Conservation (phyloP, 1,284 basidiomycete species). For the Marasmius oreades region DNA sequence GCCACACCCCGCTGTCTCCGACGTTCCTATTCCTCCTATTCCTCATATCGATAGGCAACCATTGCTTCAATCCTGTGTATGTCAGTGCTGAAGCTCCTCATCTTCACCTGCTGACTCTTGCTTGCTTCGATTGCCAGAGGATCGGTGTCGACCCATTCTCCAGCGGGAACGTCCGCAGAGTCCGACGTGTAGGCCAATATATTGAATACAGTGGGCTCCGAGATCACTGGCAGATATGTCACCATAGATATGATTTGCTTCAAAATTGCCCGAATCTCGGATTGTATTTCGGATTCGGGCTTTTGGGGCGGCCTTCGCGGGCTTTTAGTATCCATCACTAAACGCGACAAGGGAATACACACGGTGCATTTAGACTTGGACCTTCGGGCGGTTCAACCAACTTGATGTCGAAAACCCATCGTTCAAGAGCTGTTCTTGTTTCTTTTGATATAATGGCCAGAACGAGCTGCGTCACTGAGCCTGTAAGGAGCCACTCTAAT, state of each 20-base stretch:
- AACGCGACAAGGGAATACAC: slow-evolving; percentile 22
- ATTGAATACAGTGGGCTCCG: slow-evolving; percentile 94
- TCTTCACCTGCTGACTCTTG: slow-evolving; percentile 94
- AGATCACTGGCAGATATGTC: slow-evolving; percentile 93
- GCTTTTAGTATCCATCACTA: slow-evolving; percentile 6
- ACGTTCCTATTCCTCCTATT: too few species aligned
- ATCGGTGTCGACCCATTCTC: slow-evolving; percentile 94
- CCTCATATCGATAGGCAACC: slow-evolving; percentile 80
- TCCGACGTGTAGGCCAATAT: slow-evolving; percentile 92
- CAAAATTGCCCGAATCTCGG: slow-evolving; percentile 96
- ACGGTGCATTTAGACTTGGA: slow-evolving; percentile 44
- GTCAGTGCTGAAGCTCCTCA: slow-evolving; percentile 88
- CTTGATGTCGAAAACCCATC: slow-evolving; percentile 98
- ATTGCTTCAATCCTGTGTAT: slow-evolving; percentile 88
- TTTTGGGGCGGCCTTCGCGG: slow-evolving; percentile 48
- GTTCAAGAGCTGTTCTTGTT: slow-evolving; percentile 85
- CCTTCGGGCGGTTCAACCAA: slow-evolving; percentile 60
- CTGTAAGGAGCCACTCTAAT: slow-evolving; percentile 88
- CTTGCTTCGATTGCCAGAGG: slow-evolving; percentile 93
- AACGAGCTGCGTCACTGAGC: slow-evolving; percentile 89
- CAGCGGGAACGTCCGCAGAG: slow-evolving; percentile 82
- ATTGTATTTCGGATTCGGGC: slow-evolving; percentile 91
- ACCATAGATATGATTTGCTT: slow-evolving; percentile 98
- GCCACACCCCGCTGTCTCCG: neutral
- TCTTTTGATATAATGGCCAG: slow-evolving; percentile 96